phyloP scores from a whole-genome alignment of 2,329 filamentous ascomycete species.

The Penicillium sp. region DNA sequence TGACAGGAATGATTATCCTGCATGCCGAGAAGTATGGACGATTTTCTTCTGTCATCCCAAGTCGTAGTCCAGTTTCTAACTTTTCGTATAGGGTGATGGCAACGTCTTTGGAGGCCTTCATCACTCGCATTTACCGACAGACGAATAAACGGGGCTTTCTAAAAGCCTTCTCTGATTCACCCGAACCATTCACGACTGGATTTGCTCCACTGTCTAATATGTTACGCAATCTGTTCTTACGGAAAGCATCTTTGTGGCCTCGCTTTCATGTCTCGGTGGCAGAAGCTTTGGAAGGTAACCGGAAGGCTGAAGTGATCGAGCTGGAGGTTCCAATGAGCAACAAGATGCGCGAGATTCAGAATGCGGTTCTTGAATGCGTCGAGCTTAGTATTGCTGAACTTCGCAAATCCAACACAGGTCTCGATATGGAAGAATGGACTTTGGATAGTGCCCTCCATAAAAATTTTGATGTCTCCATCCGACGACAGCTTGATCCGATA shows the following conservation, averaged over 20 bases:
- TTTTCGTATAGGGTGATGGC: slow-evolving; percentile 57
- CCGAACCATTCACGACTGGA: slow-evolving; percentile 81
- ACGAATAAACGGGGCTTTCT: slow-evolving; percentile 91
- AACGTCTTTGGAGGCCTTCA: slow-evolving; percentile 90
- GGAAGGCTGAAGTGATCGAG: slow-evolving; percentile 94
- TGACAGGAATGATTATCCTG: slow-evolving; percentile 80
- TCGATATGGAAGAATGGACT: slow-evolving; percentile 97
- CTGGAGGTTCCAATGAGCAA: slow-evolving; percentile 95
- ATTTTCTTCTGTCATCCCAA: not conserved
- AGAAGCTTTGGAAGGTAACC: slow-evolving; percentile 79
- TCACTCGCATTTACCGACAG: slow-evolving; percentile 85
- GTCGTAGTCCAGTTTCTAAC: slow-evolving; percentile 7
- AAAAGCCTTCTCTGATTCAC: slow-evolving; percentile 91
- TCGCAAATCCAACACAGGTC: slow-evolving; percentile 79
- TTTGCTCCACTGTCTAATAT: slow-evolving; percentile 84
- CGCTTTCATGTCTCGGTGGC: slow-evolving; percentile 89
- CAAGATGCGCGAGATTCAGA: slow-evolving; percentile 87
- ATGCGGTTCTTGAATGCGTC: slow-evolving; percentile 90
- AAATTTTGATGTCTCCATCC: slow-evolving; percentile 83
- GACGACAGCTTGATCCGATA: slow-evolving; percentile 86
- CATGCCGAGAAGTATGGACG: slow-evolving; percentile 65
- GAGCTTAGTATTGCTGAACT: slow-evolving; percentile 91
- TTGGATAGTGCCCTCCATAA: slow-evolving; percentile 86
- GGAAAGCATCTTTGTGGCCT: slow-evolving; percentile 85
- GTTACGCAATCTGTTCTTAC: slow-evolving; percentile 86